A percentile compares a stretch with the other conserved stretches of the same genome.
Evolutionary conservation across 2,329 filamentous ascomycete genomes (phyloP).

Genomic region (Fusarium compactum): DNA sequence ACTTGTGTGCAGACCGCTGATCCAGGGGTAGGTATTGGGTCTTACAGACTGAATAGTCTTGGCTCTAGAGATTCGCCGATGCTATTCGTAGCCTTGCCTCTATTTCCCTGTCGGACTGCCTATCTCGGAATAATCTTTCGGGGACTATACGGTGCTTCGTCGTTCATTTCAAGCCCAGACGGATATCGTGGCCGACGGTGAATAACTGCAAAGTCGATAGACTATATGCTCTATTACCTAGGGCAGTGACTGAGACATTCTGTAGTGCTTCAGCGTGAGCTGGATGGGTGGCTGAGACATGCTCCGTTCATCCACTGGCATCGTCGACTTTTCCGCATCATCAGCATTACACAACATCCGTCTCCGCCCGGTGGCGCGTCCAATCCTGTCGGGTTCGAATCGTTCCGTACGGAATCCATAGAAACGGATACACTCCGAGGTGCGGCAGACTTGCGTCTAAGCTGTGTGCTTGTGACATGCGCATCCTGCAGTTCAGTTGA

Average conservation of each 20-base stretch:
- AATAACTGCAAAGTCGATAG: constrained; percentile 2
- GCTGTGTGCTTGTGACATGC: constrained; percentile 33
- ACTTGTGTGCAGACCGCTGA: constrained; percentile 42
- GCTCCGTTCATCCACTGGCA: constrained; percentile 29
- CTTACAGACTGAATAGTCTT: constrained; percentile 37
- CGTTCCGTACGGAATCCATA: constrained; percentile 15
- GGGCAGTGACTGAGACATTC: constrained; percentile 25
- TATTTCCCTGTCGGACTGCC: constrained; percentile 17
- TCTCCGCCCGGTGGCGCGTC: constrained; percentile 40
- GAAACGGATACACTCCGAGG: constrained; percentile 36
- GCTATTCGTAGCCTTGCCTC: constrained; percentile 35
- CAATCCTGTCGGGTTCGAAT: constrained; percentile 19
- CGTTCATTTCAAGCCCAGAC: constrained; percentile 11
- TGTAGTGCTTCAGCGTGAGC: constrained; percentile 1
- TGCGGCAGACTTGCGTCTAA: constrained; percentile 29
- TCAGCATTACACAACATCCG: constrained; percentile 32
- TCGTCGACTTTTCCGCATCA: constrained; percentile 30
- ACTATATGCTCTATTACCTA: neutral
- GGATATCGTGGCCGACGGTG: neutral
- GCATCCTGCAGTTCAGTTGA: constrained; percentile 35
- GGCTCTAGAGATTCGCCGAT: constrained; percentile 41
- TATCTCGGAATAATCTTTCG: constrained; percentile 31
- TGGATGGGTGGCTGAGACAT: constrained; percentile 38
- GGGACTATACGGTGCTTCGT: constrained; percentile 25
- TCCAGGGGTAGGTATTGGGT: constrained; percentile 37